Percentiles rank a stretch among this genome's conserved stretches.
These are phyloP conservation scores for Diaporthe vexans DNA, from an alignment of 2,329 filamentous ascomycete genomes.

Conservation along the genomic window DNA sequence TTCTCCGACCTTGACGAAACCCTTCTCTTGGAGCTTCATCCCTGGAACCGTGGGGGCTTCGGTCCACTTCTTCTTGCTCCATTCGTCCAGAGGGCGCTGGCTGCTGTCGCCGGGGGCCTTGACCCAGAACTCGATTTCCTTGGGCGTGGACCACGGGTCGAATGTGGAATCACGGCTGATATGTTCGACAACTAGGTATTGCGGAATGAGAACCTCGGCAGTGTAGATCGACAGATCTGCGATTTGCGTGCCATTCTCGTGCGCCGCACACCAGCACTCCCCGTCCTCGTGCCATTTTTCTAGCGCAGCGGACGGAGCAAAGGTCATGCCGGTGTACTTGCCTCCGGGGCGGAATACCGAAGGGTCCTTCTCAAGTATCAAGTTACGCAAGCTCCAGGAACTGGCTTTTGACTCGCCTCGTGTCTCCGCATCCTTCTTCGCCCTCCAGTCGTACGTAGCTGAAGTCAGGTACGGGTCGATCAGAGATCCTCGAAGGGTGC, in stretches of 20 bases:
- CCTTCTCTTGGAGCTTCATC: conserved; percentile 51
- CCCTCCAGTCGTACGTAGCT: conserved; percentile 61
- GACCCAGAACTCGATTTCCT: conserved; percentile 79
- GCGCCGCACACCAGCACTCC: conserved; percentile 87
- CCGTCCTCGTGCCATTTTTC: conserved; percentile 81
- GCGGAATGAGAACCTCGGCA: conserved; percentile 71
- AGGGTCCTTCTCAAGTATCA: conserved; percentile 41
- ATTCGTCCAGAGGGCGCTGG: conserved; percentile 58
- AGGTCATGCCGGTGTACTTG: conserved; percentile 41
- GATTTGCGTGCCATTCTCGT: conserved; percentile 62
- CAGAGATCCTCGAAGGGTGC: conserved; percentile 73
- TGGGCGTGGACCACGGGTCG: conserved; percentile 73
- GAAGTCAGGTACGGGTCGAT: conserved; percentile 75
- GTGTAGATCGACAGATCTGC: conserved; percentile 77
- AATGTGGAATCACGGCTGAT: conserved; percentile 73
- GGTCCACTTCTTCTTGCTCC: conserved; percentile 59
- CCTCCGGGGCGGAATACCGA: conserved; percentile 46
- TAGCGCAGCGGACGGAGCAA: conserved; percentile 70
- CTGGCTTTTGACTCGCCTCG: conserved; percentile 40
- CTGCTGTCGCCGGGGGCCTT: conserved; percentile 63
- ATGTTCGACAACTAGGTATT: conserved; percentile 81
- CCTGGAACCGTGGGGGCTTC: conserved; percentile 43
- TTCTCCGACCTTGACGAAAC: conserved; percentile 69
- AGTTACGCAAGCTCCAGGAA: conserved; percentile 42
- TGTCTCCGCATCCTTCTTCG: conserved; percentile 46